These are phyloP conservation scores for Ophiostoma tasmaniense DNA, from an alignment of 2,329 filamentous ascomycete genomes.

Conservation along the genomic window DNA sequence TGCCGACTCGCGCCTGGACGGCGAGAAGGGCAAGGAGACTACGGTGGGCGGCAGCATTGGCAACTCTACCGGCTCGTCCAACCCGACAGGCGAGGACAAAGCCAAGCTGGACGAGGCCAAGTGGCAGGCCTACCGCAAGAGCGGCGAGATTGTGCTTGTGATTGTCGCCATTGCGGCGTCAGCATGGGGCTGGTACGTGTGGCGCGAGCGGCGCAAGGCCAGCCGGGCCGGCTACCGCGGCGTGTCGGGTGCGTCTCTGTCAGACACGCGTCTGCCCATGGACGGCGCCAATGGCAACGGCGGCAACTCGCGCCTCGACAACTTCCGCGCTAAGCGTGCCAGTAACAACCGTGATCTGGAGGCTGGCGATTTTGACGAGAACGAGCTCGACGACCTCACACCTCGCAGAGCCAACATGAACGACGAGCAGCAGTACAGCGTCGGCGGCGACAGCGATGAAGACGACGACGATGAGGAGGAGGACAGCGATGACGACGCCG, in stretches of 20 bases:
- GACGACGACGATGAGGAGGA: conserved; percentile 36
- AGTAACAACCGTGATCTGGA: conserved; percentile 45
- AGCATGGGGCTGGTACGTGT: conserved; percentile 67
- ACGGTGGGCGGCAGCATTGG: conserved; percentile 61
- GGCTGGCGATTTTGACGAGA: conserved; percentile 58
- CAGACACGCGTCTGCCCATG: conserved; percentile 19
- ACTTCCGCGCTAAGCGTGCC: conserved; percentile 38
- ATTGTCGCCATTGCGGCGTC: conserved; percentile 67
- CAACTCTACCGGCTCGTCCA: not conserved
- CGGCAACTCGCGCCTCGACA: conserved; percentile 34
- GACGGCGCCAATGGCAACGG: conserved; percentile 18
- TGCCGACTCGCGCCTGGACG: conserved; percentile 72
- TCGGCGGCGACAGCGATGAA: conserved; percentile 52
- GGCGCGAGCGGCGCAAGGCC: conserved; percentile 50
- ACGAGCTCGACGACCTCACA: conserved; percentile 54
- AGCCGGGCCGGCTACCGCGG: conserved; percentile 42
- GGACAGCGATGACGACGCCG: not conserved
- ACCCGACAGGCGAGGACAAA: conserved; percentile 50
- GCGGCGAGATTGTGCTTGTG: conserved; percentile 75
- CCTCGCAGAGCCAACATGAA: conserved; percentile 36
- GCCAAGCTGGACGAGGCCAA: conserved; percentile 72
- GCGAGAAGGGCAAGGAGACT: conserved; percentile 56
- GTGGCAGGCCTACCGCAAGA: conserved; percentile 82
- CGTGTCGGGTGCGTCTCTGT: conserved; percentile 32
- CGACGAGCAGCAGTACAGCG: conserved; percentile 43